A percentile compares a stretch with the other conserved stretches of the same genome.
Evolutionary conservation across 805 yeast species (phyloP).

Genomic region (Zygosaccharomyces kombuchaensis): DNA sequence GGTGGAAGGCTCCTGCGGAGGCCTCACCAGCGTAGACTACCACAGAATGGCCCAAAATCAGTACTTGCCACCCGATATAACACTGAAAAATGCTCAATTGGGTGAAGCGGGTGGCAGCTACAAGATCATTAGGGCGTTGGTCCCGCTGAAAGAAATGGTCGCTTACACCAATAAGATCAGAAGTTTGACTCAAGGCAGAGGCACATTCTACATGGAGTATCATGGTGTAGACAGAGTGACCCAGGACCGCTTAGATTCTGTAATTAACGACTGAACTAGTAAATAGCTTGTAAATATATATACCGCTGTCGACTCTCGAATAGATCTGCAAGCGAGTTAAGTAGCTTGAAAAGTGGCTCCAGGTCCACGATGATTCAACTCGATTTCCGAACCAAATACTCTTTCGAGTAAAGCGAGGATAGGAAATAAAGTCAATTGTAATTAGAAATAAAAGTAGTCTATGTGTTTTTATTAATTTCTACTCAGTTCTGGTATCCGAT

Average conservation of each 20-base stretch:
- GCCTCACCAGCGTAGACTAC: conserved; percentile 44
- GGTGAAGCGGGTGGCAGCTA: conserved; percentile 13
- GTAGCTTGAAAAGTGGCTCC: no score
- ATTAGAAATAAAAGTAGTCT: no score
- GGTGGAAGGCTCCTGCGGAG: conserved; percentile 14
- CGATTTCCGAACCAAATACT: no score
- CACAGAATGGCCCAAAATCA: conserved; percentile 54
- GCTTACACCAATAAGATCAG: conserved; percentile 78
- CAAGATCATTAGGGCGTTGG: conserved; percentile 67
- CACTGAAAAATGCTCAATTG: conserved; percentile 30
- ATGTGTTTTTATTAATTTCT: no score
- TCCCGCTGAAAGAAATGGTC: conserved; percentile 85
- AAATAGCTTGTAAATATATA: neutral
- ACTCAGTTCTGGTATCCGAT: no score
- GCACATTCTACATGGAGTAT: conserved; percentile 74
- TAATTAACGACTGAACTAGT: conserved; percentile 16
- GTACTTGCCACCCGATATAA: conserved; percentile 75
- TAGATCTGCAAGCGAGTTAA: neutral
- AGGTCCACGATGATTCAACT: no score
- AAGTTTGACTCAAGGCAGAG: conserved; percentile 86
- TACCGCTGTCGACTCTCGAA: no score
- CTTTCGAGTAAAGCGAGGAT: no score
- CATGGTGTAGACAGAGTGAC: conserved; percentile 67
- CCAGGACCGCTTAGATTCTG: conserved; percentile 43
- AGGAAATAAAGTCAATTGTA: no score